Percentiles rank a stretch among this genome's conserved stretches.
Evolutionary conservation across 768 basidiomycete species (phyloP).

Genomic region (Tylopilus felleus): DNA sequence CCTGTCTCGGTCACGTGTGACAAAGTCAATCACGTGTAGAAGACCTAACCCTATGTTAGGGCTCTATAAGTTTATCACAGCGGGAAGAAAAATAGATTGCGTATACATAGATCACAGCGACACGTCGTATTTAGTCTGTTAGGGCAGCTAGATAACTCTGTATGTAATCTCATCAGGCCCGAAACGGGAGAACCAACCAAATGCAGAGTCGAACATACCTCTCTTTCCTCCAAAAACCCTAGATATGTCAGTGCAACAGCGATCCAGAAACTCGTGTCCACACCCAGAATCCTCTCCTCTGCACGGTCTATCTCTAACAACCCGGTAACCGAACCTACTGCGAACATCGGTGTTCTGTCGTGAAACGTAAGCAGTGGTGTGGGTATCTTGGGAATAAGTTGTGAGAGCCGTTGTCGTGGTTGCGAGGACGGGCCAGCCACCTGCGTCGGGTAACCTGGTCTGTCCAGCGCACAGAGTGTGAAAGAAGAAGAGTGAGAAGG

Average conservation of each 20-base stretch:
- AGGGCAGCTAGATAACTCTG: slow-evolving; percentile 58
- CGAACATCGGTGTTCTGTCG: slow-evolving; percentile 67
- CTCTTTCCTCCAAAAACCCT: slow-evolving; percentile 74
- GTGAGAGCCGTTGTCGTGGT: slow-evolving; percentile 18
- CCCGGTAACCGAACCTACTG: slow-evolving; percentile 56
- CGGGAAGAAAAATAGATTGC: neutral
- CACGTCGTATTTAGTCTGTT: slow-evolving; percentile 34
- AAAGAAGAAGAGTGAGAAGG: slow-evolving; percentile 65
- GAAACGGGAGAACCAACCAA: neutral
- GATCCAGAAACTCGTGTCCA: slow-evolving; percentile 78
- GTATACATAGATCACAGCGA: slow-evolving; percentile 14
- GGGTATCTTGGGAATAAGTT: slow-evolving; percentile 29
- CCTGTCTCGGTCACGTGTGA: slow-evolving; percentile 23
- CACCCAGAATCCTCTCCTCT: slow-evolving; percentile 57
- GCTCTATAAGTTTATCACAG: neutral
- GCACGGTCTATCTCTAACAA: slow-evolving; percentile 58
- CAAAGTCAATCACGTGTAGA: slow-evolving; percentile 26
- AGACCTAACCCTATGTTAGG: slow-evolving; percentile 14
- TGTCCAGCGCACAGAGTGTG: slow-evolving; percentile 38
- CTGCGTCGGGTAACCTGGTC: slow-evolving; percentile 15
- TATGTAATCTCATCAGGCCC: slow-evolving; percentile 1
- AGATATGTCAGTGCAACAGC: slow-evolving; percentile 70
- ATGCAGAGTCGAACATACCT: slow-evolving; percentile 45
- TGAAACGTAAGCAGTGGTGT: slow-evolving; percentile 61
- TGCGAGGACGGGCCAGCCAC: slow-evolving; percentile 21